Conservation (phyloP, 208 protist species). For the Trypanosoma congolense region DNA sequence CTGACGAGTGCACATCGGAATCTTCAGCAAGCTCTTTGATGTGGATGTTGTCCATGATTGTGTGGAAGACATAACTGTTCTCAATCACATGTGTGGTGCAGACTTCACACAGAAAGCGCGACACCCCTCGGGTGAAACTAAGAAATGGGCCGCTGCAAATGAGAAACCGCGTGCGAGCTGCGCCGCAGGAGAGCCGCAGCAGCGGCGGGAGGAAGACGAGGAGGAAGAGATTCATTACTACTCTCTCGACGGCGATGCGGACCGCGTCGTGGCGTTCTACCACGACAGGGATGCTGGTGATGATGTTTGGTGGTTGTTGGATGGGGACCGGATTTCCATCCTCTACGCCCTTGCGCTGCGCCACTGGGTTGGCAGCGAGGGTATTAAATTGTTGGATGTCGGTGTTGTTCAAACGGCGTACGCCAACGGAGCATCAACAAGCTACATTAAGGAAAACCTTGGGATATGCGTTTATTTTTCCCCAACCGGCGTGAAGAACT, state of each 20-base stretch:
- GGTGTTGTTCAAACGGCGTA: conserved; percentile 95
- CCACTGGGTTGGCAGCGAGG: conserved; percentile 36
- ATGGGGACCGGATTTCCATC: conserved; percentile 78
- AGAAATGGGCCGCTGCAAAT: conserved; percentile 19
- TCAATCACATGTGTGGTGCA: conserved; percentile 88
- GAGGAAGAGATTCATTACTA: conserved; percentile 55
- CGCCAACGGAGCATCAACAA: conserved; percentile 91
- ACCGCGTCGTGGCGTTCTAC: conserved; percentile 85
- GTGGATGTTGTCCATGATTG: conserved; percentile 46
- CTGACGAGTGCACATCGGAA: conserved; percentile 13
- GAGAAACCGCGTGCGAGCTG: too few species aligned
- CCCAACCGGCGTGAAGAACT: conserved; percentile 92
- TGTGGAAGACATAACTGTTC: conserved; percentile 18
- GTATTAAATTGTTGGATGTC: conserved; percentile 40
- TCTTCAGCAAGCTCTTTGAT: conserved; percentile 33
- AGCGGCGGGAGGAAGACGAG: conserved; percentile 6
- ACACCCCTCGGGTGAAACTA: conserved; percentile 41
- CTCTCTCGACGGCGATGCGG: conserved; percentile 93
- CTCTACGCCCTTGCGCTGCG: conserved; percentile 62
- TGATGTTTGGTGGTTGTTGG: conserved; percentile 45
- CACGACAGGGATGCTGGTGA: conserved; percentile 6
- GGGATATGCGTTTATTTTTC: conserved; percentile 45
- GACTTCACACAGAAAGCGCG: conserved; percentile 80
- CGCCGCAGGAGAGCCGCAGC: too few species aligned
- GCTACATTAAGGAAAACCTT: conserved; percentile 61